Base-by-base conservation (phyloP, 495 filamentous ascomycete genomes). In the Neurospora africana region DNA sequence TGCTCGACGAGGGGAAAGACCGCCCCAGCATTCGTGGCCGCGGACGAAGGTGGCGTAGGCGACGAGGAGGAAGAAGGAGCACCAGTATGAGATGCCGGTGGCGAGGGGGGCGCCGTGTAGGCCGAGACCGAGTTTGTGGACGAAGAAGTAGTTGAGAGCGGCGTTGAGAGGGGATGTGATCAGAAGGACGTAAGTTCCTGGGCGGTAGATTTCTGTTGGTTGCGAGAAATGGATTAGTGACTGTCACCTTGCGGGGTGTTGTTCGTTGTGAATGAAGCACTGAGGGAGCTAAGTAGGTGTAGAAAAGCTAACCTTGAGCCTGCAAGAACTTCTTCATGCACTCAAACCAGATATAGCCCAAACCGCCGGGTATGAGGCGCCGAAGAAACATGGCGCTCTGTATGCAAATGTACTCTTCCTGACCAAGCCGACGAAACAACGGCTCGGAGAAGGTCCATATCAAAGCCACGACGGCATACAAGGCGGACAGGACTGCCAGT, bases 291-390 rank as follows among this genome's bases (percentile, higher is more conserved):
- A 69, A 19, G 37, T 39, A 30, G 3, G 3, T 33, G 15, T 35
- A 33, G 69, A 8, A 38, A 61, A 36, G 36, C 75, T 33, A 82
- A 91, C 91, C 92, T 84, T 97, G 94, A 4, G 94, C 94, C 79
- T 97, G 94, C 17, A 97, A 82, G 76, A 90, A 97, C 80, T 97
- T 97, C 81, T 97, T 97, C 88, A 93, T 90, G 15, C 88, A 83
- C 79, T 97, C 94, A 76, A 97, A 97, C 79, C 93, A 97, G 61
- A 97, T 89, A 79, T 97, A 97, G 2, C 93, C 94, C 67, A 97
- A 76, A 0, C 94, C 94, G 5, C 94, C 93, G 0, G 94, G 94
- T 21, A 94, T 92, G 36, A 97, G 84, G 71, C 87, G 90, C 15
- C 86, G 90, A 10, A 97, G 82, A 76, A 97, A 97, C 41, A 84